These are phyloP conservation scores for Dalbergia cultrata DNA, from an alignment of 306 rosid species.

Conservation along the genomic window DNA sequence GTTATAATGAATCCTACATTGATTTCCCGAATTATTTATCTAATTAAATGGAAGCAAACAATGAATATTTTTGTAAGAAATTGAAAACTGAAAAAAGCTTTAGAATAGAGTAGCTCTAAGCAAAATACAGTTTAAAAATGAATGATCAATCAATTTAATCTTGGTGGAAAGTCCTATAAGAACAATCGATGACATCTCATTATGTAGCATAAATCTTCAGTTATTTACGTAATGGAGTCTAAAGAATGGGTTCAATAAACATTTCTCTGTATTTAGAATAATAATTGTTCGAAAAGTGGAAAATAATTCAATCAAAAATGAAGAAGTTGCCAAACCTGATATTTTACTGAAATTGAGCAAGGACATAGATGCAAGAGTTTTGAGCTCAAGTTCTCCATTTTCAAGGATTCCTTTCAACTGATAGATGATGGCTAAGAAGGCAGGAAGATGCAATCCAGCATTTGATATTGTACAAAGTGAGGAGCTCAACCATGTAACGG, in stretches of 20 bases:
- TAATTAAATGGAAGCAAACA: neutral
- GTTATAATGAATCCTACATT: neutral
- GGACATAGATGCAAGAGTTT: slow-evolving; percentile 72
- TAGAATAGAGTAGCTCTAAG: neutral
- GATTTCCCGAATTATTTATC: neutral
- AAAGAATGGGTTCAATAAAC: too few relatives aligned
- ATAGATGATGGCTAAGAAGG: slow-evolving; percentile 62
- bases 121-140: neutral
- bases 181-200: too few relatives aligned
- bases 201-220: too few relatives aligned
- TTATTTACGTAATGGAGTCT: too few relatives aligned
- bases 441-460: slow-evolving; percentile 64
- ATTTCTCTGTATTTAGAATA: neutral
- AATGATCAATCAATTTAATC: neutral
- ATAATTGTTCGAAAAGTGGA: neutral
- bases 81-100: neutral
- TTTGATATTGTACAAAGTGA: slow-evolving; percentile 53
- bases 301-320: neutral
- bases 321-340: slow-evolving; percentile 61
- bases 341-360: slow-evolving; percentile 81
- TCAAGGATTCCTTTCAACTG: slow-evolving; percentile 60
- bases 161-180: neutral
- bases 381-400: slow-evolving; percentile 64
- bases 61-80: neutral
- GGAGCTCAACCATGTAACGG: slow-evolving; percentile 78